Evolutionary conservation across 176 grass and related monocot species (phyloP).

Genomic region (Dendrocalamus sinicus): DNA sequence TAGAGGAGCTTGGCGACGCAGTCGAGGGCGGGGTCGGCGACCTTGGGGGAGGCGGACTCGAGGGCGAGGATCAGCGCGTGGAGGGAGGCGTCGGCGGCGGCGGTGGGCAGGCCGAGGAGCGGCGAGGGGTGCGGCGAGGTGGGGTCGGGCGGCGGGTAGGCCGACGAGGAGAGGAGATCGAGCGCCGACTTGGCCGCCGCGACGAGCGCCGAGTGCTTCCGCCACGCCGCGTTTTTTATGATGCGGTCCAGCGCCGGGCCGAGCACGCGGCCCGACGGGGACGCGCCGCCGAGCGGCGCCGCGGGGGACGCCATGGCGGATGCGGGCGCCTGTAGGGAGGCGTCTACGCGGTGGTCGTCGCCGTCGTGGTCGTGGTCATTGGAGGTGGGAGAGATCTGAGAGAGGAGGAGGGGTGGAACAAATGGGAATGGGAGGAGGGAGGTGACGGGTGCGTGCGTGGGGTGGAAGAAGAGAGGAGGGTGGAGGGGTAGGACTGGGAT

Average conservation of each 20-base stretch:
- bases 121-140: constrained; percentile 50
- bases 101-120: constrained; percentile 55
- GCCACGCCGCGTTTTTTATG: constrained; percentile 91
- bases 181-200: constrained; percentile 74
- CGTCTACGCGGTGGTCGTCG: constrained; percentile 36
- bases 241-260: constrained; percentile 92
- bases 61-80: constrained; percentile 66
- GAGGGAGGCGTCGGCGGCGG: constrained; percentile 43
- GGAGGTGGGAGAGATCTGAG: constrained; percentile 52
- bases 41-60: constrained; percentile 70
- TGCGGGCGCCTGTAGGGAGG: not conserved
- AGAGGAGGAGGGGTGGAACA: constrained; percentile 29
- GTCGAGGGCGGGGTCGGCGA: constrained; percentile 77
- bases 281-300: constrained; percentile 58
- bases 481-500: constrained; percentile 45
- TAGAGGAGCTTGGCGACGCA: constrained; percentile 80
- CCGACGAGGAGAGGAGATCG: constrained; percentile 66
- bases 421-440: constrained; percentile 40
- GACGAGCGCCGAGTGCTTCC: constrained; percentile 81
- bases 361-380: constrained; percentile 27
- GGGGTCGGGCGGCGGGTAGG: constrained; percentile 43
- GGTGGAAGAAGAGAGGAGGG: constrained; percentile 28
- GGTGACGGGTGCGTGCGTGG: constrained; percentile 50
- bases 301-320: constrained; percentile 46
- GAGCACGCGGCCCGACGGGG: constrained; percentile 72